Evolutionary conservation across 2,329 filamentous ascomycete species (phyloP), one percentile per base, ranked within the genome.

Genomic region (Coleophoma eucalyptorum): DNA sequence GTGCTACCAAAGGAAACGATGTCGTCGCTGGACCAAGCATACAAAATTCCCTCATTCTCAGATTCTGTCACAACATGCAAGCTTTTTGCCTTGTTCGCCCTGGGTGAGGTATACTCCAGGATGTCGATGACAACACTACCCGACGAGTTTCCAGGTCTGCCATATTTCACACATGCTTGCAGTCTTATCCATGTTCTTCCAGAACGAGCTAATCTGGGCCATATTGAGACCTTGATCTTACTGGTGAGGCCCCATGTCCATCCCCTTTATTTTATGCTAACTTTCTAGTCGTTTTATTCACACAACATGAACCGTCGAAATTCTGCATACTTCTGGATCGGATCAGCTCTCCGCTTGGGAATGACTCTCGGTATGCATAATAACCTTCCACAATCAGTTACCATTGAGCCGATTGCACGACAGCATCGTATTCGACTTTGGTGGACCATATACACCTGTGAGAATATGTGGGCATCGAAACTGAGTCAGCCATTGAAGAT

Each of bases 91-190:
- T 42, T 76, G 3, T 73, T 77, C 52, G 74, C 74, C 0, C 64
- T 77, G 5, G 74, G 74, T 0, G 72, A 76, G 51, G 67, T 72
- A 32, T 76, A 74, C 31, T 74, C 73, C 0, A 69, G 67, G 0
- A 62, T 71, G n/a, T 66, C 68, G 3, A 66, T 56, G 4, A 51
- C 67, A 2, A 51, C 48, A 10, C 60, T 65, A 0, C 65, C n/a
- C n/a, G 40, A 60, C 10, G 58, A 64, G 1, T 73, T 75, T 46
- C 74, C 74, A 1, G 74, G 74, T 0, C 58, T 75, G 47, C 53
- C 56, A 0, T 77, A 75, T 41, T 77, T 73, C 58, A 67, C 68
- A 0, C 62, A 67, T 2, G 72, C 73, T 0, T 71, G 66, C 4
- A 62, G 65, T 11, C 60, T 74, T 6, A 59, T 75, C 0, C 63